Percentiles rank a stretch among this genome's conserved stretches.
Conservation (phyloP, 2,329 filamentous ascomycete genomes). For the Aspergillus sp. region DNA sequence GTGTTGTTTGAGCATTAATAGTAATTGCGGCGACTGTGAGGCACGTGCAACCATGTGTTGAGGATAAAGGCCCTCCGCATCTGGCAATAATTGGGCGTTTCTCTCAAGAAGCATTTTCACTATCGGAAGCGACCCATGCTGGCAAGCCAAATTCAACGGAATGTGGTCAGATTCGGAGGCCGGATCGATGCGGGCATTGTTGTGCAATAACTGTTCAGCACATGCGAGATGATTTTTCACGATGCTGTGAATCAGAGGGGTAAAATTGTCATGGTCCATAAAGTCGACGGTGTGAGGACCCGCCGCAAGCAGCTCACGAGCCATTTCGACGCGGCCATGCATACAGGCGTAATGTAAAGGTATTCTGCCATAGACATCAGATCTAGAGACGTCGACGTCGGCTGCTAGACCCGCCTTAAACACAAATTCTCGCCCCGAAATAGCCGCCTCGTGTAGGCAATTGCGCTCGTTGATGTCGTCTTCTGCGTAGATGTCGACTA, state of each 20-base stretch:
- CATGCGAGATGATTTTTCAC: conserved; percentile 81
- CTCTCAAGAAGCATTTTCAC: conserved; percentile 81
- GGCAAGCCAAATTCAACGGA: conserved; percentile 90
- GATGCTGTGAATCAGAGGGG: conserved; percentile 90
- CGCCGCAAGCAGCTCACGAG: conserved; percentile 68
- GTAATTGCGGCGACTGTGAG: conserved; percentile 74
- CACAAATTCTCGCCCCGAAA: conserved; percentile 81
- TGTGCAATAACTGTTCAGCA: conserved; percentile 73
- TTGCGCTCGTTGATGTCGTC: conserved; percentile 98
- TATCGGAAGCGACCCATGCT: conserved; percentile 82
- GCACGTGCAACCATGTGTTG: conserved; percentile 93
- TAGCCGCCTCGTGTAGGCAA: conserved; percentile 93
- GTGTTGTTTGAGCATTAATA: conserved; percentile 78
- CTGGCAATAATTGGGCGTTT: conserved; percentile 79
- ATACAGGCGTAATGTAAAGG: conserved; percentile 96
- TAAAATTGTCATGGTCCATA: conserved; percentile 97
- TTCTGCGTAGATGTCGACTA: conserved; percentile 88
- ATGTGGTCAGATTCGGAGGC: conserved; percentile 86
- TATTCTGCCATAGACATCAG: conserved; percentile 91
- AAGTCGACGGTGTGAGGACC: conserved; percentile 76
- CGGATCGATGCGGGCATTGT: conserved; percentile 82
- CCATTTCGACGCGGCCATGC: conserved; percentile 84
- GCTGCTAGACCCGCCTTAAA: conserved; percentile 72
- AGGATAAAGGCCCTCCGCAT: conserved; percentile 95
- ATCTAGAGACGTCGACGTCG: conserved; percentile 73